Base-by-base conservation (phyloP, 177 flowering plant species). In the Vitis hybrid region DNA sequence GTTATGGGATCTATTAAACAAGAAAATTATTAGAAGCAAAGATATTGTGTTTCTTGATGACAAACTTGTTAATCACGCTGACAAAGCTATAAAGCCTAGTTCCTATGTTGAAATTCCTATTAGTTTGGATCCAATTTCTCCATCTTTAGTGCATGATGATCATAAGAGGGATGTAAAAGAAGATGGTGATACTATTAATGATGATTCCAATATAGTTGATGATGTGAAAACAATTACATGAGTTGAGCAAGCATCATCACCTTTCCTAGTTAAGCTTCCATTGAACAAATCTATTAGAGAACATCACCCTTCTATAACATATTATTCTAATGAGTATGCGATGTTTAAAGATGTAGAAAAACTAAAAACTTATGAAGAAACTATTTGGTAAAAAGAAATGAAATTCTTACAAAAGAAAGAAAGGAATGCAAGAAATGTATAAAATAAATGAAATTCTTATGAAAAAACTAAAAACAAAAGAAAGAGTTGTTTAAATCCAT, bases 321-420 rank as follows among this genome's bases (percentile, higher is more conserved):
- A 54, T 33, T 11, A 17, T 1, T 0, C 47, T 4, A 10, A 18
- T 64, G 70, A 70, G n/a, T 75, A 70, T 51, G 2, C 52, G 11
- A 11, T 65, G 3, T 12, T 70, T 3, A 33, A 38, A 5, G 67
- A 71, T 38, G 11, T 19, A 8, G 67, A 44, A 51, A 56, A 67
- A 2, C 61, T 22, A 11, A 15, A 60, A 55, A n/a, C 22, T 10
- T 67, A 8, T 19, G 8, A 65, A 52, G 75, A 62, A 9, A 55
- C 24, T 0, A 55, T 54, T 11, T 64, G 69, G 70, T 10, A 64
- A 59, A 65, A 75, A 11, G 69, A 75, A 28, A 69, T 69, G 22
- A 38, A 59, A 17, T 75, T 65, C 11, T 58, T 74, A 7, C 53
- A 20, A 15, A n/a, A 62, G 15, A 74, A 74, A 31, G 10, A 62